Evolutionary conservation across 2,329 filamentous ascomycete genomes (phyloP).

Genomic region (Cladosporium sphaerospermum): DNA sequence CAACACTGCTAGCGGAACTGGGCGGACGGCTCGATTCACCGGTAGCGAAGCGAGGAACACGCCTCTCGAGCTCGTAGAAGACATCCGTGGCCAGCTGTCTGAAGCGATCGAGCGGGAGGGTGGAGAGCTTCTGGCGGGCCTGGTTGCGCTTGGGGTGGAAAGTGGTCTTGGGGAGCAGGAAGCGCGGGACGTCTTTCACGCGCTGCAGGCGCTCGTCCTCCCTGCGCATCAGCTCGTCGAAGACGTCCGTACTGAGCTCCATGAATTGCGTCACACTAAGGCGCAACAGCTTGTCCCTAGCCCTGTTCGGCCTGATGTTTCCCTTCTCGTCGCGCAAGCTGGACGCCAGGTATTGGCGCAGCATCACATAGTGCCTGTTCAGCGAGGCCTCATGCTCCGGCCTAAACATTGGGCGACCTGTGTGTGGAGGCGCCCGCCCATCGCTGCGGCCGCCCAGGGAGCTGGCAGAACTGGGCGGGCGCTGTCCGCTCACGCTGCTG

Average conservation of each 20-base stretch:
- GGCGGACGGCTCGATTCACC: constrained; percentile 62
- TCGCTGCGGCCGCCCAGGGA: constrained; percentile 82
- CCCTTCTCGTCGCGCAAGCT: constrained; percentile 68
- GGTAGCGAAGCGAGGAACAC: constrained; percentile 74
- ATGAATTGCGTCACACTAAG: constrained; percentile 91
- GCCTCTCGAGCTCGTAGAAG: constrained; percentile 85
- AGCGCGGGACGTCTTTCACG: constrained; percentile 56
- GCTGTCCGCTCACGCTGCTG: constrained; percentile 34
- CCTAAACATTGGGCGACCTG: constrained; percentile 45
- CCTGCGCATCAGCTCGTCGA: constrained; percentile 83
- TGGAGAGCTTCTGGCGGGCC: constrained; percentile 90
- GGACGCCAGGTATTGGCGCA: constrained; percentile 68
- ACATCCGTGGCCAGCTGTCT: constrained; percentile 90
- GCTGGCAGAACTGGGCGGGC: constrained; percentile 74
- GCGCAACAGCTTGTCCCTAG: constrained; percentile 86
- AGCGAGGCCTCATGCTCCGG: constrained; percentile 59
- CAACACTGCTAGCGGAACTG: constrained; percentile 55
- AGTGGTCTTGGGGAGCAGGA: constrained; percentile 73
- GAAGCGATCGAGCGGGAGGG: constrained; percentile 78
- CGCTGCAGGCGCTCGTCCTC: constrained; percentile 55
- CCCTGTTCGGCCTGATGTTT: constrained; percentile 73
- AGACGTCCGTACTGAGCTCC: constrained; percentile 95
- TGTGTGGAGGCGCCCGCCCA: constrained; percentile 51
- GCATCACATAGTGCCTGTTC: constrained; percentile 71
- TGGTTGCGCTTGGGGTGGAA: constrained; percentile 98